Conservation (phyloP, 2,329 filamentous ascomycete species). For the Hirsutella minnesotensis region DNA sequence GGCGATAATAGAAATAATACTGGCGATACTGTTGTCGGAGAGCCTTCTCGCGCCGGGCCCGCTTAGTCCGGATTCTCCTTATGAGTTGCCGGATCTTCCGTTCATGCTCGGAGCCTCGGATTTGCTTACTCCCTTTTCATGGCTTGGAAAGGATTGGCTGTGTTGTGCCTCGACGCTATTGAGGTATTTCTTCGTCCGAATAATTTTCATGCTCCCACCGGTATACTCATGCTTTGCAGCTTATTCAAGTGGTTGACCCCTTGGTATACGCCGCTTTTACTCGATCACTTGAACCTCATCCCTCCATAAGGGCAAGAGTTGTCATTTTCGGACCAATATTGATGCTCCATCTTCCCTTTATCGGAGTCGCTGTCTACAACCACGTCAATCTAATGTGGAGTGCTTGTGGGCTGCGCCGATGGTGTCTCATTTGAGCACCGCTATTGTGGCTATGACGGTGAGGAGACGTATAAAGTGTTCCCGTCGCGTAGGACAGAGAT, state of each 20-base stretch:
- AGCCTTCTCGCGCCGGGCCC: too few relatives aligned
- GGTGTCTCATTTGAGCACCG: not conserved
- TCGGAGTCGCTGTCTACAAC: not conserved
- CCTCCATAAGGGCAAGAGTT: not conserved
- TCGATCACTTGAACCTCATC: not conserved
- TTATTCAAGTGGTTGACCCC: not conserved
- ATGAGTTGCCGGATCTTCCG: too few relatives aligned
- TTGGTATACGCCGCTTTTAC: not conserved
- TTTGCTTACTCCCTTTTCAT: not conserved
- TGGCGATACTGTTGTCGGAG: too few relatives aligned
- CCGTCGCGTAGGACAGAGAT: not conserved
- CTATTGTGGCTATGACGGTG: not conserved
- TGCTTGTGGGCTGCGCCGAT: not conserved
- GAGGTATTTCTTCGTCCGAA: not conserved
- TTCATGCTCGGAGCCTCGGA: too few relatives aligned
- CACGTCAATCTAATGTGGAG: not conserved
- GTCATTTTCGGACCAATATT: not conserved
- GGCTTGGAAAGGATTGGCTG: not conserved
- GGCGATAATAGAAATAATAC: too few relatives aligned
- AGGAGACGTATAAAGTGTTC: not conserved
- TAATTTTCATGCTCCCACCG: not conserved
- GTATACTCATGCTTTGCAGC: not conserved
- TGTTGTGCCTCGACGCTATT: not conserved
- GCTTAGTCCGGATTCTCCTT: too few relatives aligned
- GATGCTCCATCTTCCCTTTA: not conserved